Evolutionary conservation across 2,329 filamentous ascomycete genomes (phyloP).

Genomic region (Trichoderma cornu-damae): DNA sequence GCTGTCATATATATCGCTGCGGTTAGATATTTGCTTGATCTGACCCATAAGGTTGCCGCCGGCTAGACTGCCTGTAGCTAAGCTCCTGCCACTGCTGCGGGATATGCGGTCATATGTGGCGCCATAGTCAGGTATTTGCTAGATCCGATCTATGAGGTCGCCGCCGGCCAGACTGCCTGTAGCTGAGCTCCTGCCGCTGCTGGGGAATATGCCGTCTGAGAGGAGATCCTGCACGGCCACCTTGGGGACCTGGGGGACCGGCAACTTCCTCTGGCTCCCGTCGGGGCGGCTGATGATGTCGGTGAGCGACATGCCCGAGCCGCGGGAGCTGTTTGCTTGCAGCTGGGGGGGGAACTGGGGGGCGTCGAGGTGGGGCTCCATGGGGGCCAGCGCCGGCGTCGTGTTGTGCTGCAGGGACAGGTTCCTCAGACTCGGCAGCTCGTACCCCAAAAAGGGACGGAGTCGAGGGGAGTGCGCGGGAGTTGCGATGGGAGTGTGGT

Average conservation of each 20-base stretch:
- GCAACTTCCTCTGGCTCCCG: slow-evolving; percentile 82
- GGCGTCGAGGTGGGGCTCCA: slow-evolving; percentile 52
- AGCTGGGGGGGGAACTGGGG: slow-evolving; percentile 43
- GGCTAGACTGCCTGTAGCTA: too few species aligned
- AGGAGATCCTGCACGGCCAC: slow-evolving; percentile 82
- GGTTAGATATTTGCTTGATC: too few species aligned
- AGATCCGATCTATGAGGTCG: slow-evolving; percentile 57
- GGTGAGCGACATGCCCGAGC: slow-evolving; percentile 71
- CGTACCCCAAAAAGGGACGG: slow-evolving; percentile 69
- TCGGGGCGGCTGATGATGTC: slow-evolving; percentile 91
- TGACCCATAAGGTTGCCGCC: too few species aligned
- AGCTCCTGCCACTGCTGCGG: too few species aligned
- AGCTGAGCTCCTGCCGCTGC: slow-evolving; percentile 71
- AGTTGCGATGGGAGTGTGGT: slow-evolving; percentile 97
- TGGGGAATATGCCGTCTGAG: slow-evolving; percentile 60
- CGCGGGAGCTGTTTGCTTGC: slow-evolving; percentile 46
- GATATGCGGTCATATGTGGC: slow-evolving; percentile 35
- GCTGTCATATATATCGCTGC: too few species aligned
- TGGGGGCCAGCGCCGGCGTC: slow-evolving; percentile 53
- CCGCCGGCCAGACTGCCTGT: slow-evolving; percentile 72
- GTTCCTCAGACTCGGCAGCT: slow-evolving; percentile 78
- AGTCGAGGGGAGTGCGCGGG: slow-evolving; percentile 92
- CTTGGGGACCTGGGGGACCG: slow-evolving; percentile 85
- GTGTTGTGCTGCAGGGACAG: slow-evolving; percentile 50
- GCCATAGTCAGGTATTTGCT: slow-evolving; percentile 26